Percentiles rank a stretch among this genome's conserved stretches.
Evolutionary conservation across 2,329 filamentous ascomycete species (phyloP).

Genomic region (Dothideomycetidae sp.): DNA sequence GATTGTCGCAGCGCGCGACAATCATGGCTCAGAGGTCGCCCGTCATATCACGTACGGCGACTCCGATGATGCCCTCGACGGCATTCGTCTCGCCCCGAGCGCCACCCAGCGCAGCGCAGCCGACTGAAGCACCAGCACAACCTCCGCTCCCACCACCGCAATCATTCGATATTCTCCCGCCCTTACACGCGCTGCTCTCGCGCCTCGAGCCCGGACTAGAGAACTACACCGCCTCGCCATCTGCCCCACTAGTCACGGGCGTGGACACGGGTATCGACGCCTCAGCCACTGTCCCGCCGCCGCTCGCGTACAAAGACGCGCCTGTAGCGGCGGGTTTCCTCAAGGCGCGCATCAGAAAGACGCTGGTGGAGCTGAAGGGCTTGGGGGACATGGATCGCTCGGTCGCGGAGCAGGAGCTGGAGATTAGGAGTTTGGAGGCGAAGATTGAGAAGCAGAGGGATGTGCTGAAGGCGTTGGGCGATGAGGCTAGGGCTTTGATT

Average conservation of each 20-base stretch:
- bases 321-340: slow-evolving; percentile 57
- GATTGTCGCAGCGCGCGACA: too few relatives aligned
- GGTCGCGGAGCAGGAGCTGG: slow-evolving; percentile 53
- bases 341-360: slow-evolving; percentile 63
- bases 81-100: neutral
- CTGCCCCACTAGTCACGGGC: slow-evolving; percentile 3
- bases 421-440: slow-evolving; percentile 52
- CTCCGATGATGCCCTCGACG: neutral
- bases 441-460: slow-evolving; percentile 48
- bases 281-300: slow-evolving; percentile 13
- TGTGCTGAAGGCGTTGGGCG: slow-evolving; percentile 40
- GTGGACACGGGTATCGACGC: neutral
- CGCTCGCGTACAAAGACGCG: slow-evolving; percentile 59
- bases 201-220: slow-evolving; percentile 37
- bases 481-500: slow-evolving; percentile 30
- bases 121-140: slow-evolving; percentile 22
- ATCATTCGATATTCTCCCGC: slow-evolving; percentile 71
- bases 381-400: slow-evolving; percentile 57
- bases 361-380: slow-evolving; percentile 48
- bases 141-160: slow-evolving; percentile 60
- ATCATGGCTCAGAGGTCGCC: neutral
- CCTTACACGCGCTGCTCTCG: slow-evolving; percentile 63
- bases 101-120: neutral
- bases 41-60: neutral
- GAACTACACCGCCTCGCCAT: slow-evolving; percentile 9